A percentile compares a stretch with the other conserved stretches of the same genome.
These are phyloP conservation scores for Hyaloscypha variabilis DNA, from an alignment of 495 filamentous ascomycete genomes.

Conservation along the genomic window DNA sequence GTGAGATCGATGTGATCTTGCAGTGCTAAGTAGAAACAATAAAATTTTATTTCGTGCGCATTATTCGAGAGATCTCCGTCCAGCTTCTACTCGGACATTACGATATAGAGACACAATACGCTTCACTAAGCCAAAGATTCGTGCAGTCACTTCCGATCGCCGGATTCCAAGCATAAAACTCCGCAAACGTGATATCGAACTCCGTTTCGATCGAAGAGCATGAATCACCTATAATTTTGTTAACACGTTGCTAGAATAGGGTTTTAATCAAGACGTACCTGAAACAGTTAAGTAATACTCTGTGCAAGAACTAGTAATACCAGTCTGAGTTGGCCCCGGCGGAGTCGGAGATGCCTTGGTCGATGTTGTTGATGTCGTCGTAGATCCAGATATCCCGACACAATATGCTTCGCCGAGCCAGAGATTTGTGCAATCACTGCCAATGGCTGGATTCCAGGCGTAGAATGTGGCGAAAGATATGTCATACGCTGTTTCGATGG, in stretches of 20 bases:
- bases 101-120: conserved; percentile 5
- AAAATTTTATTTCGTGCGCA: neutral
- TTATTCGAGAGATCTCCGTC: neutral
- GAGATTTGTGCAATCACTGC: neutral
- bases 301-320: conserved; percentile 8
- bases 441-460: conserved; percentile 17
- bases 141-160: conserved; percentile 6
- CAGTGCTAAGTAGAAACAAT: too few relatives aligned
- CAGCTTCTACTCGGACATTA: neutral
- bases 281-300: neutral
- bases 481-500: neutral
- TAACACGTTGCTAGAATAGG: neutral
- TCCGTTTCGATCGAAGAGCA: conserved; percentile 5
- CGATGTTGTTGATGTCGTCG: neutral
- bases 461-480: conserved; percentile 15
- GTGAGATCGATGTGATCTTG: neutral
- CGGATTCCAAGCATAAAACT: conserved; percentile 25
- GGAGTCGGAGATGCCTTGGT: neutral
- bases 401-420: conserved; percentile 15
- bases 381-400: neutral
- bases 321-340: conserved; percentile 16
- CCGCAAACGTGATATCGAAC: conserved; percentile 10
- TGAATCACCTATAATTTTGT: conserved; percentile 3
- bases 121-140: neutral
- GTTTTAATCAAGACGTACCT: neutral